Percentiles rank a stretch among this genome's conserved stretches.
Evolutionary conservation across 768 basidiomycete species (phyloP).

Genomic region (Rubroboletus pulcherrimus): DNA sequence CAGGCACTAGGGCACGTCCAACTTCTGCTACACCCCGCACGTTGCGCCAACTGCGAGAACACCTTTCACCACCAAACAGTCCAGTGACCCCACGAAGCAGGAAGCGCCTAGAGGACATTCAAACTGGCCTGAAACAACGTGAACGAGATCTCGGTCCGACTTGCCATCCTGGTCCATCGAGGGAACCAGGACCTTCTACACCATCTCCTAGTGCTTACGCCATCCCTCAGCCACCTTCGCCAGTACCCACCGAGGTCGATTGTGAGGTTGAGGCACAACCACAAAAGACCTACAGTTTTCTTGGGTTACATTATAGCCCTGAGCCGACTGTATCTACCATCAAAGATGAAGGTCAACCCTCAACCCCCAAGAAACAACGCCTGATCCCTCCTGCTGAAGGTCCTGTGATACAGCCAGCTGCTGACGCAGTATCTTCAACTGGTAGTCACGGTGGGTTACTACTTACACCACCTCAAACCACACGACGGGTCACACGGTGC

Average conservation of each 20-base stretch:
- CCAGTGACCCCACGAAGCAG: constrained; percentile 6
- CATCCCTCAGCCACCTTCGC: constrained; percentile 24
- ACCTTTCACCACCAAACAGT: not conserved
- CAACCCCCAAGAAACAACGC: constrained; percentile 25
- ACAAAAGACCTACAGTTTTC: constrained; percentile 20
- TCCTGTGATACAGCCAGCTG: not conserved
- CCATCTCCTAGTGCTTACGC: not conserved
- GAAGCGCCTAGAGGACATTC: constrained; percentile 15
- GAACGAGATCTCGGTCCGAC: constrained; percentile 10
- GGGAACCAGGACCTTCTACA: constrained; percentile 1
- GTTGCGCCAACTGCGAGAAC: not conserved
- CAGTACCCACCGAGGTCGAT: constrained; percentile 24
- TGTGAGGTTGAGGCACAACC: constrained; percentile 14
- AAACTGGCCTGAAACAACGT: constrained; percentile 16
- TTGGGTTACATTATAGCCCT: constrained; percentile 21
- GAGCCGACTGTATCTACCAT: not conserved
- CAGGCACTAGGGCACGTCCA: not conserved
- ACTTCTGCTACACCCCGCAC: not conserved
- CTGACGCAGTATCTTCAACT: not conserved
- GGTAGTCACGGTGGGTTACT: not conserved
- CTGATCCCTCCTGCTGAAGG: not conserved
- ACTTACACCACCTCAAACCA: constrained; percentile 29
- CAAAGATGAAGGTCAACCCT: constrained; percentile 17
- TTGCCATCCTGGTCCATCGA: constrained; percentile 4
- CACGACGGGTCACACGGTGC: constrained; percentile 4